These are phyloP conservation scores for Arthrobotrys sinensis DNA, from an alignment of 2,329 filamentous ascomycete genomes.

Conservation along the genomic window DNA sequence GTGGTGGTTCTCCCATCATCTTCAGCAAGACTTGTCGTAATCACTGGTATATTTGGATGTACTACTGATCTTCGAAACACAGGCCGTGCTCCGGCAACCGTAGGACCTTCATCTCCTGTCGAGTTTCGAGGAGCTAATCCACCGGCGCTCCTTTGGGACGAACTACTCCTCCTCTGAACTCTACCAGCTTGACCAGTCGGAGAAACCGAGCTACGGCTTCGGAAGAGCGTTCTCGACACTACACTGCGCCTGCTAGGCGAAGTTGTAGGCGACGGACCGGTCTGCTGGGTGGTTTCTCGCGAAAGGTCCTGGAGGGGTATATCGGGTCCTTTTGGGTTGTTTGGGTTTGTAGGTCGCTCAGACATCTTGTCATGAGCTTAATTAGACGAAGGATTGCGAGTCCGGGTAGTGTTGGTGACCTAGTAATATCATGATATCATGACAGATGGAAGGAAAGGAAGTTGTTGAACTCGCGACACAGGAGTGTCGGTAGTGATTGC, in stretches of 20 bases:
- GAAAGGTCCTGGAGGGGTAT: slow-evolving; percentile 61
- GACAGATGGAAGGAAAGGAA: slow-evolving; percentile 9
- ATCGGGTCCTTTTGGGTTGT: slow-evolving; percentile 47
- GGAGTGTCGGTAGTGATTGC: neutral
- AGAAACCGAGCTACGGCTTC: slow-evolving; percentile 55
- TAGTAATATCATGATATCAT: slow-evolving; percentile 57
- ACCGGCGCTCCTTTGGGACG: slow-evolving; percentile 40
- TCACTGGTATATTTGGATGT: slow-evolving; percentile 50
- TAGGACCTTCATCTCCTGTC: slow-evolving; percentile 47
- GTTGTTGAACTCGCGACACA: slow-evolving; percentile 12
- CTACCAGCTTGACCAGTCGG: slow-evolving; percentile 40
- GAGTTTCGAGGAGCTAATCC: slow-evolving; percentile 30
- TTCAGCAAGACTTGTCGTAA: slow-evolving; percentile 49
- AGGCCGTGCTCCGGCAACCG: slow-evolving; percentile 48
- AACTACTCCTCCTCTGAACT: slow-evolving; percentile 45
- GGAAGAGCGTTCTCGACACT: slow-evolving; percentile 52
- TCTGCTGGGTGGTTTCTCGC: slow-evolving; percentile 26
- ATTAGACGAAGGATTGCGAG: slow-evolving; percentile 49
- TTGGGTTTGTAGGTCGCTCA: slow-evolving; percentile 55
- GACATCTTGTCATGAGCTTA: slow-evolving; percentile 61
- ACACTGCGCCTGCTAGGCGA: slow-evolving; percentile 55
- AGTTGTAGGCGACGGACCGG: slow-evolving; percentile 45
- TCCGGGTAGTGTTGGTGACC: slow-evolving; percentile 39
- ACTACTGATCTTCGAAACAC: slow-evolving; percentile 50
- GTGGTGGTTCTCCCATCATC: slow-evolving; percentile 33